Conservation (phyloP, 805 yeast genomes). For the Candida ortonii region DNA sequence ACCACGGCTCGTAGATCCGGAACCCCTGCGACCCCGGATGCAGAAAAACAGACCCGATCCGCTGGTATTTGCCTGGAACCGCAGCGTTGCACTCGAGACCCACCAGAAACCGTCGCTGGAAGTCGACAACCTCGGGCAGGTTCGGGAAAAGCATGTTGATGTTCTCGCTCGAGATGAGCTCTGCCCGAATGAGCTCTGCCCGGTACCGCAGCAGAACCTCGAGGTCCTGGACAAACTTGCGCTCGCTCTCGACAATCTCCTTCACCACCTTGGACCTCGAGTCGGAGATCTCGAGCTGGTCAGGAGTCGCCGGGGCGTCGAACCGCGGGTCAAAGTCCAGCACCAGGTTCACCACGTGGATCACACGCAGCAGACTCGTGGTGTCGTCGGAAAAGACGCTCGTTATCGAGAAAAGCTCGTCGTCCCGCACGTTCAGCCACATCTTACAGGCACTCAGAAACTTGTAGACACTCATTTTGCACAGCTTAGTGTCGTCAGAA, state of each 20-base stretch:
- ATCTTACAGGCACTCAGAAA: conserved; percentile 83
- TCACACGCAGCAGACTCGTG: conserved; percentile 69
- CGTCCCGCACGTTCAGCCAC: conserved; percentile 71
- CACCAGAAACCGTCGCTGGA: conserved; percentile 83
- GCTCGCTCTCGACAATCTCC: conserved; percentile 85
- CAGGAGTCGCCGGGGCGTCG: conserved; percentile 17
- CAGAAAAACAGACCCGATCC: conserved; percentile 85
- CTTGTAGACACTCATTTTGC: conserved; percentile 87
- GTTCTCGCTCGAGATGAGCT: conserved; percentile 72
- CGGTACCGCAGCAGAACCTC: conserved; percentile 70
- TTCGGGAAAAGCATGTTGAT: conserved; percentile 83
- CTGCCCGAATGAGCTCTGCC: conserved; percentile 61
- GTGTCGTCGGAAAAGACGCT: conserved; percentile 84
- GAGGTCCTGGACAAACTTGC: conserved; percentile 88
- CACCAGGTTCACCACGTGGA: conserved; percentile 62
- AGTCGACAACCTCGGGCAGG: conserved; percentile 77
- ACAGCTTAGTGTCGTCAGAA: conserved; percentile 76
- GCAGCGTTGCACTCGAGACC: conserved; percentile 86
- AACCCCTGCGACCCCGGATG: conserved; percentile 80
- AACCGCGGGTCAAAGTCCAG: conserved; percentile 16
- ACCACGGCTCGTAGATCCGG: conserved; percentile 90
- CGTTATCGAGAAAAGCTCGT: conserved; percentile 83
- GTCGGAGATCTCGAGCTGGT: conserved; percentile 40
- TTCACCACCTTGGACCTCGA: conserved; percentile 73
- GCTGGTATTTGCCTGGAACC: conserved; percentile 69